phyloP scores from a whole-genome alignment of 2,329 filamentous ascomycete species.

The Parascedosporium putredinis region DNA sequence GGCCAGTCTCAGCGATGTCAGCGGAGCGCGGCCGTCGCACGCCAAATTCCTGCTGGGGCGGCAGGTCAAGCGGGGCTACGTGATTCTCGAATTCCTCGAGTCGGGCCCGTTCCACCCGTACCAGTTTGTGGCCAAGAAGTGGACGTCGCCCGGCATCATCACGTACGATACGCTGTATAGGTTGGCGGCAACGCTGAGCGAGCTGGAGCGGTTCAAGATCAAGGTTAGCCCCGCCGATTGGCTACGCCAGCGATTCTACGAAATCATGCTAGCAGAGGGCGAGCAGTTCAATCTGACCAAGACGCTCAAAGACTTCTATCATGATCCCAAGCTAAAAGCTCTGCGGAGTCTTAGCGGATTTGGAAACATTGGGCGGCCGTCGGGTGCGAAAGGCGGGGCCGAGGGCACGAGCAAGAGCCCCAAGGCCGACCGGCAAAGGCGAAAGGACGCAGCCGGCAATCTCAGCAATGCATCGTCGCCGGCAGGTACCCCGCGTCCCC shows the following conservation, averaged over 20 bases:
- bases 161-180: constrained; percentile 49
- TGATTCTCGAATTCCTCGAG: constrained; percentile 41
- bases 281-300: constrained; percentile 39
- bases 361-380: constrained; percentile 47
- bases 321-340: constrained; percentile 39
- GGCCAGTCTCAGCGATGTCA: constrained; percentile 19
- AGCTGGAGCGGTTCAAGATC: constrained; percentile 42
- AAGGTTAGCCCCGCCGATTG: constrained; percentile 43
- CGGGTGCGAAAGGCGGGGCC: constrained; percentile 28
- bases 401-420: constrained; percentile 4
- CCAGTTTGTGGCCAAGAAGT: constrained; percentile 43
- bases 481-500: background rate
- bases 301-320: constrained; percentile 43
- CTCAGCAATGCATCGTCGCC: background rate
- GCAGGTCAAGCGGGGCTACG: constrained; percentile 44
- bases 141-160: constrained; percentile 30
- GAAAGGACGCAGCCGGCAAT: background rate
- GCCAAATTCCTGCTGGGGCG: constrained; percentile 43
- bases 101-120: constrained; percentile 44
- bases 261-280: constrained; percentile 33
- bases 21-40: constrained; percentile 22
- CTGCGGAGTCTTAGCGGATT: constrained; percentile 43
- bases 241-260: constrained; percentile 45
- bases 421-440: background rate
- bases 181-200: constrained; percentile 40